These are phyloP conservation scores for Saturnispora besseyi DNA, from an alignment of 805 yeast species.

Conservation along the genomic window DNA sequence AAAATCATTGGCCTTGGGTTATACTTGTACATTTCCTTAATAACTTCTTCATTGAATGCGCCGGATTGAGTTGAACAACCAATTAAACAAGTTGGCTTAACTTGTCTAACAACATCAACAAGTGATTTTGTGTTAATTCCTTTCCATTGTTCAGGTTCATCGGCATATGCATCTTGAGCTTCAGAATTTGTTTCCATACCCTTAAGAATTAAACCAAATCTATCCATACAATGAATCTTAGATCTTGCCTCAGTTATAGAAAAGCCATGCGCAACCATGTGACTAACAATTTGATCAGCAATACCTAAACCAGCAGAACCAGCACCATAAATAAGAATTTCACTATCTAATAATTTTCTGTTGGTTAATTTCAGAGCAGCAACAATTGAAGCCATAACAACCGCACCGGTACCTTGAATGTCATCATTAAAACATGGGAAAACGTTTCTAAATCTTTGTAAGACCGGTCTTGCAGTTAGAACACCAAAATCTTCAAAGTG, in stretches of 20 bases:
- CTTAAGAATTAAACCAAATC: conserved; percentile 67
- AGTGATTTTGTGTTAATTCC: conserved; percentile 64
- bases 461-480: conserved; percentile 73
- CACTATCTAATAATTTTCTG: conserved; percentile 51
- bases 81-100: conserved; percentile 85
- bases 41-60: conserved; percentile 80
- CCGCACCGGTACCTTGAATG: conserved; percentile 99
- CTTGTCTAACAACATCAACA: conserved; percentile 53
- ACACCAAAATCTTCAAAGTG: conserved; percentile 98
- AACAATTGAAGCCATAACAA: conserved; percentile 87
- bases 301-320: conserved; percentile 97
- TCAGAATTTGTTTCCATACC: conserved; percentile 42
- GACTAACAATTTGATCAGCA: conserved; percentile 87
- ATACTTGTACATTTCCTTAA: conserved; percentile 82
- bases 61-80: conserved; percentile 96
- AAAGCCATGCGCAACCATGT: conserved; percentile 75
- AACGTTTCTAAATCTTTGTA: conserved; percentile 62
- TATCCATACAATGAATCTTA: conserved; percentile 72
- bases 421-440: conserved; percentile 94
- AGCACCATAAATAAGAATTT: conserved; percentile 83
- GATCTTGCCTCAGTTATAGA: conserved; percentile 61
- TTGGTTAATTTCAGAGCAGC: conserved; percentile 79
- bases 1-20: conserved; percentile 84
- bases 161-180: conserved; percentile 71
- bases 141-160: conserved; percentile 63